Evolutionary conservation across 257 asterid genomes (phyloP).

Genomic region (Anisodus tanguticus): DNA sequence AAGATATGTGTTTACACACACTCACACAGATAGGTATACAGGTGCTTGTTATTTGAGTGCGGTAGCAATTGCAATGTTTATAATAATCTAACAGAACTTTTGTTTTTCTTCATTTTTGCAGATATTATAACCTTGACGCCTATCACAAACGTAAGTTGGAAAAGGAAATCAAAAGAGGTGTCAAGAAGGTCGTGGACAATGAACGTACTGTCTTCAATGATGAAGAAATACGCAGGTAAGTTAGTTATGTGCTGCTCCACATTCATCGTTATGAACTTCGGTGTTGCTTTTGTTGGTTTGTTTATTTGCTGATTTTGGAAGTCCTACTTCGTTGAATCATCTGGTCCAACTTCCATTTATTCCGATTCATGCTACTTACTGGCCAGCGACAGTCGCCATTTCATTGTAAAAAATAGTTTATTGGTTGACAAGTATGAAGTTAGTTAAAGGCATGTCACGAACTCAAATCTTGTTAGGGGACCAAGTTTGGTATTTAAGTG

Average conservation of each 20-base stretch:
- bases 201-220: constrained; percentile 88
- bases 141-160: constrained; percentile 65
- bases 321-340: background rate
- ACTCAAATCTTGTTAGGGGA: background rate
- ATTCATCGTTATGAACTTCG: constrained; percentile 7
- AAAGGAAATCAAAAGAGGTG: constrained; percentile 73
- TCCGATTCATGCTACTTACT: background rate
- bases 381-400: background rate
- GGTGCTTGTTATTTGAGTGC: background rate
- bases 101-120: constrained; percentile 40
- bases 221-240: constrained; percentile 91
- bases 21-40: background rate
- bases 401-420: background rate
- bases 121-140: constrained; percentile 86
- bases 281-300: background rate
- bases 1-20: background rate
- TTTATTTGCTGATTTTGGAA: background rate
- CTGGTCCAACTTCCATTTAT: constrained; percentile 9
- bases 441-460: background rate
- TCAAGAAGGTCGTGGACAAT: constrained; percentile 51
- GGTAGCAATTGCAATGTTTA: background rate
- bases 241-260: constrained; percentile 20
- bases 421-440: background rate
- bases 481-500: background rate
- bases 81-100: constrained; percentile 1